These are phyloP conservation scores for Didymella pomorum DNA, from an alignment of 2,329 filamentous ascomycete genomes.

Conservation along the genomic window DNA sequence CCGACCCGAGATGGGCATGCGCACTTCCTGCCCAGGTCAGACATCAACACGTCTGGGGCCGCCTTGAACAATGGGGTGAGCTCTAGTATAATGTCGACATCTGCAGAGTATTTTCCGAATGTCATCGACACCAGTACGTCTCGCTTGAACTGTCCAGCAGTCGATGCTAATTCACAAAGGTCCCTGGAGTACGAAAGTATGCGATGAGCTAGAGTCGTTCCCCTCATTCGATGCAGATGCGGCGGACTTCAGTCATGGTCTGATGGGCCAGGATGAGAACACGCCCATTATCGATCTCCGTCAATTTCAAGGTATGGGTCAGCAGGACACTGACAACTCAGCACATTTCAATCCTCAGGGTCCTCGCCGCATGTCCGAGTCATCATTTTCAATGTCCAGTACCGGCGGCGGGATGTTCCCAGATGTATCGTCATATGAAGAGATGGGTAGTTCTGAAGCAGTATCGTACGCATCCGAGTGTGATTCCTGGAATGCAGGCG, in stretches of 20 bases:
- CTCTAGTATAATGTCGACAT: slow-evolving; percentile 20
- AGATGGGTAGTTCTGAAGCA: slow-evolving; percentile 73
- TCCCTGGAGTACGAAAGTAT: slow-evolving; percentile 52
- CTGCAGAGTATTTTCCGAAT: slow-evolving; percentile 46
- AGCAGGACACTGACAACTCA: slow-evolving; percentile 42
- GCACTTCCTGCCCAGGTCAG: slow-evolving; percentile 36
- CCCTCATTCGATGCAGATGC: slow-evolving; percentile 51
- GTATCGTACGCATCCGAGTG: slow-evolving; percentile 68
- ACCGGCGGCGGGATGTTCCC: slow-evolving; percentile 64
- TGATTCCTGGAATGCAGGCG: slow-evolving; percentile 72
- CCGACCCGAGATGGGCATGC: slow-evolving; percentile 37
- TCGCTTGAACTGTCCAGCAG: not conserved
- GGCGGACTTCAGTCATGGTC: slow-evolving; percentile 48
- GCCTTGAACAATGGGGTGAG: slow-evolving; percentile 29
- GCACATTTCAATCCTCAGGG: slow-evolving; percentile 56
- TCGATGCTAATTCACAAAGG: slow-evolving; percentile 39
- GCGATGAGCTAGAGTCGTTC: slow-evolving; percentile 50
- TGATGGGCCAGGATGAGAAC: slow-evolving; percentile 51
- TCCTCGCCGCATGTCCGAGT: slow-evolving; percentile 72
- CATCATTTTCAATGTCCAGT: slow-evolving; percentile 76
- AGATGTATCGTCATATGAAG: slow-evolving; percentile 75
- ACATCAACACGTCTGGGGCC: slow-evolving; percentile 33
- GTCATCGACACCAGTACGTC: slow-evolving; percentile 51
- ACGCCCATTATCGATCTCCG: slow-evolving; percentile 52
- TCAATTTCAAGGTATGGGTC: slow-evolving; percentile 46